Evolutionary conservation across 2,329 filamentous ascomycete genomes (phyloP).

Genomic region (Cryphonectria naterciae): DNA sequence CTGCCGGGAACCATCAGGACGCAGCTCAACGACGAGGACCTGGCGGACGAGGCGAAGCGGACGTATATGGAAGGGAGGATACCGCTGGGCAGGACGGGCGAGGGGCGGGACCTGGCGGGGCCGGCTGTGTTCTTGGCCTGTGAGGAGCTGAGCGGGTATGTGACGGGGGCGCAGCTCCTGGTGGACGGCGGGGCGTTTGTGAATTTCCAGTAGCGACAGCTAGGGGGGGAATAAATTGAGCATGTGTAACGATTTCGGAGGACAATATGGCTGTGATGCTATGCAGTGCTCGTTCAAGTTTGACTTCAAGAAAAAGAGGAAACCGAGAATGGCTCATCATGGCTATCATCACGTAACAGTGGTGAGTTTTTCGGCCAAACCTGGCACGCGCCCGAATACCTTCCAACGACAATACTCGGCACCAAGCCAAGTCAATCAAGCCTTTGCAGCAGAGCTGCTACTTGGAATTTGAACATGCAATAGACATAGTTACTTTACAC

Average conservation of each 20-base stretch:
- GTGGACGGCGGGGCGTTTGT: conserved; percentile 91
- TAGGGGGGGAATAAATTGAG: neutral
- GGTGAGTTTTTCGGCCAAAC: no score
- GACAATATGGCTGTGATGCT: no score
- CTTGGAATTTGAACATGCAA: no score
- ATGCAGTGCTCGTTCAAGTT: no score
- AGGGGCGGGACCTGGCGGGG: conserved; percentile 75
- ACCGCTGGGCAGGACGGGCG: conserved; percentile 75
- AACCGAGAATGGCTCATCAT: no score
- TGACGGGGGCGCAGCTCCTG: conserved; percentile 80
- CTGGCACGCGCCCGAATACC: no score
- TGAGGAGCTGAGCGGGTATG: conserved; percentile 77
- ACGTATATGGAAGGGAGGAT: conserved; percentile 81
- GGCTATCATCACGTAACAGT: no score
- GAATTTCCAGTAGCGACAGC: conserved; percentile 69
- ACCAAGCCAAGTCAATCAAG: no score
- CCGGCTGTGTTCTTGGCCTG: conserved; percentile 85
- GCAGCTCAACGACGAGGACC: conserved; percentile 81
- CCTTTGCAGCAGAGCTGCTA: no score
- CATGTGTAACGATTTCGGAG: neutral
- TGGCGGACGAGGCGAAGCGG: conserved; percentile 73
- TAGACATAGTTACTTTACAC: no score
- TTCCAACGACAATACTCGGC: no score
- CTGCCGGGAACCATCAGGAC: conserved; percentile 83
- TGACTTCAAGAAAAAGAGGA: no score